Conservation (phyloP, 495 filamentous ascomycete species). For the Tuber calosporum region DNA sequence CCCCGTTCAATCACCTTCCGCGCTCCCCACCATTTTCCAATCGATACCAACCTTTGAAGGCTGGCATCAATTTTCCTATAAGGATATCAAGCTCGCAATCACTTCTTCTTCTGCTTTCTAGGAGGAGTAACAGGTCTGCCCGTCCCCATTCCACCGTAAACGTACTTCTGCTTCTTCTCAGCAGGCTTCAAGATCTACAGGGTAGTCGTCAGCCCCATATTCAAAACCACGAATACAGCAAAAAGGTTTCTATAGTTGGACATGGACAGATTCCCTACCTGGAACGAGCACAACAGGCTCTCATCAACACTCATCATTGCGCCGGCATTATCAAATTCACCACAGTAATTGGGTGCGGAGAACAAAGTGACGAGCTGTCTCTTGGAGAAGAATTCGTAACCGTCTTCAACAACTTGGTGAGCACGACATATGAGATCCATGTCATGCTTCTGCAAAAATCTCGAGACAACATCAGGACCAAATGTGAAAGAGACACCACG, state of each 20-base stretch:
- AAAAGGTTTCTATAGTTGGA: slow-evolving; percentile 1
- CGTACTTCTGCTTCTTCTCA: slow-evolving; percentile 99
- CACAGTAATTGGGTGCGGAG: slow-evolving; percentile 97
- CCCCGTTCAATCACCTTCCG: slow-evolving; percentile 21
- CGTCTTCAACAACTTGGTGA: slow-evolving; percentile 98
- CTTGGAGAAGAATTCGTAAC: slow-evolving; percentile 99
- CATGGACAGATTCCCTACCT: slow-evolving; percentile 52
- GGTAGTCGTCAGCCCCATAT: slow-evolving; percentile 10
- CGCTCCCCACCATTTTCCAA: slow-evolving; percentile 35
- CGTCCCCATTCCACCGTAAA: slow-evolving; percentile 80
- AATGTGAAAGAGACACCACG: slow-evolving; percentile 98
- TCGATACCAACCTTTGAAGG: slow-evolving; percentile 29
- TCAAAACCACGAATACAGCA: not conserved
- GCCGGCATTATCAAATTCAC: slow-evolving; percentile 98
- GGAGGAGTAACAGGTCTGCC: slow-evolving; percentile 82
- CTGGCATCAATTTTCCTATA: slow-evolving; percentile 26
- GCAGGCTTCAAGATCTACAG: slow-evolving; percentile 93
- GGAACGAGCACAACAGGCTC: slow-evolving; percentile 96
- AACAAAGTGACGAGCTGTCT: slow-evolving; percentile 95
- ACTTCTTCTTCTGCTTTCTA: slow-evolving; percentile 84
- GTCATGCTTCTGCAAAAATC: slow-evolving; percentile 98
- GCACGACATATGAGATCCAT: slow-evolving; percentile 99
- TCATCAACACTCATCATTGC: slow-evolving; percentile 99
- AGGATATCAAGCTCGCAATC: slow-evolving; percentile 47
- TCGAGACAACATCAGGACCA: slow-evolving; percentile 95